These are phyloP conservation scores for Stachybotrys chlorohalonatus DNA, from an alignment of 2,329 filamentous ascomycete species.

Conservation along the genomic window DNA sequence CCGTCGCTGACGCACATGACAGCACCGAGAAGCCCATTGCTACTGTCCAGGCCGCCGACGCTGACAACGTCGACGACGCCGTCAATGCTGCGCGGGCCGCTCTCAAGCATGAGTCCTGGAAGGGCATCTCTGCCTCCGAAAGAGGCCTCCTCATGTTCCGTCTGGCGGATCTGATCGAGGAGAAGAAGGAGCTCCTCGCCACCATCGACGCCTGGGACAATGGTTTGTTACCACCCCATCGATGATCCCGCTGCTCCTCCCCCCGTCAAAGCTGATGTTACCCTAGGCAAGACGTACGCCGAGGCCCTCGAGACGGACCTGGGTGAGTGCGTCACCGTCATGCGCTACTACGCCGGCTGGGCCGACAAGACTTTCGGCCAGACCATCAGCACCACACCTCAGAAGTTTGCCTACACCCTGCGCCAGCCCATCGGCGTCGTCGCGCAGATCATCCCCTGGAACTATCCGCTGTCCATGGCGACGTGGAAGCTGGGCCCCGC, in stretches of 20 bases:
- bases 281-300: constrained; percentile 48
- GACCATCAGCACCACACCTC: constrained; percentile 64
- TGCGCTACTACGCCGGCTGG: constrained; percentile 53
- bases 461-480: constrained; percentile 71
- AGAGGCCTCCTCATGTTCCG: constrained; percentile 61
- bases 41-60: constrained; percentile 17
- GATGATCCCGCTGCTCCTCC: constrained; percentile 14
- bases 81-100: constrained; percentile 49
- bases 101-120: constrained; percentile 58
- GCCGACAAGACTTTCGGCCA: constrained; percentile 80
- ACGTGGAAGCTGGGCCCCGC: constrained; percentile 73
- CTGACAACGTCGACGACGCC: constrained; percentile 18
- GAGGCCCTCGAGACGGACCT: constrained; percentile 54
- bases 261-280: neutral
- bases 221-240: constrained; percentile 5
- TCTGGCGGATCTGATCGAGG: constrained; percentile 50
- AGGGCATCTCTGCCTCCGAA: constrained; percentile 53
- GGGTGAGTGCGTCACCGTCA: constrained; percentile 25
- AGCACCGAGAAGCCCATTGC: constrained; percentile 19
- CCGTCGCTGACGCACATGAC: neutral
- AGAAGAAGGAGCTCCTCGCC: constrained; percentile 41
- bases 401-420: constrained; percentile 73
- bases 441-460: constrained; percentile 81
- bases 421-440: constrained; percentile 52
- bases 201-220: constrained; percentile 63